Base-by-base conservation (phyloP, 2,329 filamentous ascomycete species). In the Alternaria brassicicola region DNA sequence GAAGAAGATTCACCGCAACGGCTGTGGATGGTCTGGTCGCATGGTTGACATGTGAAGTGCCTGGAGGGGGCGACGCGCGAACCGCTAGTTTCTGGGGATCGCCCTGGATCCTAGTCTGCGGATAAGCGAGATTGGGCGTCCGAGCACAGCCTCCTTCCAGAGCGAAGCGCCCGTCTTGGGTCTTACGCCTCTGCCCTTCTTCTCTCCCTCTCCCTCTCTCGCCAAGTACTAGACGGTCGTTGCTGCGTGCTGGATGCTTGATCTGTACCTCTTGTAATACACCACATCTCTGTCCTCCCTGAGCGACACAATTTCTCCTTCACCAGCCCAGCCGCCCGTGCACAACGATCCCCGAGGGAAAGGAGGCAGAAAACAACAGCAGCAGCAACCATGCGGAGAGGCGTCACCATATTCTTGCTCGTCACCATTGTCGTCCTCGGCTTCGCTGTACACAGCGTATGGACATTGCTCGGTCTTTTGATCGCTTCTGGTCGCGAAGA, bases 401-500 rank as follows among this genome's bases (percentile, higher is more conserved):
- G 84, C 71, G 78, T 87, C 58, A 69, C 87, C 57, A 81, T 89
- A 71, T 89, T 89, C 78, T 78, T 91, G 52, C 68, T 91, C 58
- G 81, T 87, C 75, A 90, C 89, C 72, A 72, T 89, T 49, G 63
- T 88, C 59, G 81, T 92, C 62, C 76, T 92, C 65, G 81, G 82
- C 49, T 84, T 89, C 71, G 82, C 91, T 35, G 78, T 92, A 30
- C 84, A 88, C 78, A 84, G 82, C 62, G 88, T 91, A 70, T 90
- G 87, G 79, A 91, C 88, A 8, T 83, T 93, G 33, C 83, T 93
- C 57, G 85, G 86, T 8, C 83, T 93, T 10, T 82, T 93, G 42
- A 81, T 90, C 67, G 85, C 89, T 77, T 86, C 89, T 78, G 88
- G 87, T 62, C 81, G 84, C 17, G 82, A 83, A 61, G 88, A 91